phyloP scores from a whole-genome alignment of 2,329 filamentous ascomycete species.

The Bipolaris sorokiniana region DNA sequence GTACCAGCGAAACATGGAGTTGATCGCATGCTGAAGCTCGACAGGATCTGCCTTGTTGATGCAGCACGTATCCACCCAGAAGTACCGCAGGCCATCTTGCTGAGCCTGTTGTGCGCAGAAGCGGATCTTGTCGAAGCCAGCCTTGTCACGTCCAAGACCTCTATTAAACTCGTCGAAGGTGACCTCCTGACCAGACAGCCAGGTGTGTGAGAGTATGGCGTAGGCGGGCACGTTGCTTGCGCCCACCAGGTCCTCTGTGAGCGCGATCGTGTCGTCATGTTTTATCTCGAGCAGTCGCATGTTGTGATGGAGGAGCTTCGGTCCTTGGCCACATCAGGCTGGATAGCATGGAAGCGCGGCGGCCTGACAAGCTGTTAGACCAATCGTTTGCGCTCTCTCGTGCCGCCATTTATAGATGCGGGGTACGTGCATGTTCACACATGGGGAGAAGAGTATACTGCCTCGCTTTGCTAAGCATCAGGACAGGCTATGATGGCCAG shows the following conservation, averaged over 20 bases:
- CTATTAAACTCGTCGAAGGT: background rate
- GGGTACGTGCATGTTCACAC: background rate
- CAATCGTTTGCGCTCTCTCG: background rate
- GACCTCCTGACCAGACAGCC: background rate
- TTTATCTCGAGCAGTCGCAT: constrained; percentile 5
- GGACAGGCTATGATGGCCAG: background rate
- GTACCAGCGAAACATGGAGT: constrained; percentile 12
- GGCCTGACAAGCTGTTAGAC: constrained; percentile 1
- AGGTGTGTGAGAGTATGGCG: background rate
- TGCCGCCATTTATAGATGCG: background rate
- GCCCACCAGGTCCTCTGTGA: constrained; percentile 2
- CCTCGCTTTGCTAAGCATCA: constrained; percentile 3
- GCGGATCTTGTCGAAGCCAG: background rate
- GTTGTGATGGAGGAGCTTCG: background rate
- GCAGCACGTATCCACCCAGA: constrained; percentile 12
- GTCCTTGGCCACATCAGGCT: constrained; percentile 2
- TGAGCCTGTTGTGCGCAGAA: constrained; percentile 1
- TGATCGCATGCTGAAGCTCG: constrained; percentile 8
- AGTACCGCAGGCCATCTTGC: constrained; percentile 1
- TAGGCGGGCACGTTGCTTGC: background rate
- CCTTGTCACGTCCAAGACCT: background rate
- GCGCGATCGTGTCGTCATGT: constrained; percentile 1
- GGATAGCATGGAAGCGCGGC: background rate
- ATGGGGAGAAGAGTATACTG: background rate
- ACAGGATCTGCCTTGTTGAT: constrained; percentile 3